phyloP scores from a whole-genome alignment of 306 rosid genomes.

The Cicer bijugum region DNA sequence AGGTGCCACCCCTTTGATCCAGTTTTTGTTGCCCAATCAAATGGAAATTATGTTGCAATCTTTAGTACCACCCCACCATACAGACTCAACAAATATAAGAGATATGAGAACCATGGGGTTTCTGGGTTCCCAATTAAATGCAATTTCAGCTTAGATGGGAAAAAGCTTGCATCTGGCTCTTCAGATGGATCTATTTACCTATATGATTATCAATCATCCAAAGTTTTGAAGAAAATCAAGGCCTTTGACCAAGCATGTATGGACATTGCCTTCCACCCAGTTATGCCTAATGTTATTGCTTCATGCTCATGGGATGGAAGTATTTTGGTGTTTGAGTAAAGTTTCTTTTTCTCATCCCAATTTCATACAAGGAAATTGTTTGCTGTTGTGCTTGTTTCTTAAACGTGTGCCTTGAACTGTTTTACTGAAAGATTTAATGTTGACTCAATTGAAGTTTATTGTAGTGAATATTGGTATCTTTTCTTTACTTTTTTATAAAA shows the following conservation, averaged over 20 bases:
- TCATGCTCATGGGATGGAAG: slow-evolving; percentile 87
- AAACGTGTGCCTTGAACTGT: slow-evolving; percentile 2
- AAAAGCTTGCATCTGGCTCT: slow-evolving; percentile 80
- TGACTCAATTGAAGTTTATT: slow-evolving; percentile 18
- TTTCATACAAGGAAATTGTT: slow-evolving; percentile 24
- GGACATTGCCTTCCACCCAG: slow-evolving; percentile 78
- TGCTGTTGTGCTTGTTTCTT: slow-evolving; percentile 6
- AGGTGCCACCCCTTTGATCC: slow-evolving; percentile 77
- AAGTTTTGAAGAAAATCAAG: slow-evolving; percentile 67
- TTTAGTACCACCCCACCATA: slow-evolving; percentile 77
- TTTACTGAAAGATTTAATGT: slow-evolving; percentile 27
- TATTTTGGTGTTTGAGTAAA: slow-evolving; percentile 68
- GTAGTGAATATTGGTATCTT: background rate
- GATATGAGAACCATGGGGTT: slow-evolving; percentile 76
- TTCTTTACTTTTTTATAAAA: background rate
- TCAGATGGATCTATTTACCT: slow-evolving; percentile 81
- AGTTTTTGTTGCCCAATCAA: slow-evolving; percentile 81
- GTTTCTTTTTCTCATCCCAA: background rate
- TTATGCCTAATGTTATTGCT: slow-evolving; percentile 73
- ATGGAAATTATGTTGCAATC: slow-evolving; percentile 78
- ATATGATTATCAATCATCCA: slow-evolving; percentile 71
- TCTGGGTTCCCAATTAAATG: slow-evolving; percentile 89
- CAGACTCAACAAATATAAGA: slow-evolving; percentile 85
- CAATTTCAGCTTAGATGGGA: slow-evolving; percentile 77
- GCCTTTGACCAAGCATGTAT: slow-evolving; percentile 74